Base-by-base conservation (phyloP, 2,329 filamentous ascomycete species). In the Epichloe scottii region DNA sequence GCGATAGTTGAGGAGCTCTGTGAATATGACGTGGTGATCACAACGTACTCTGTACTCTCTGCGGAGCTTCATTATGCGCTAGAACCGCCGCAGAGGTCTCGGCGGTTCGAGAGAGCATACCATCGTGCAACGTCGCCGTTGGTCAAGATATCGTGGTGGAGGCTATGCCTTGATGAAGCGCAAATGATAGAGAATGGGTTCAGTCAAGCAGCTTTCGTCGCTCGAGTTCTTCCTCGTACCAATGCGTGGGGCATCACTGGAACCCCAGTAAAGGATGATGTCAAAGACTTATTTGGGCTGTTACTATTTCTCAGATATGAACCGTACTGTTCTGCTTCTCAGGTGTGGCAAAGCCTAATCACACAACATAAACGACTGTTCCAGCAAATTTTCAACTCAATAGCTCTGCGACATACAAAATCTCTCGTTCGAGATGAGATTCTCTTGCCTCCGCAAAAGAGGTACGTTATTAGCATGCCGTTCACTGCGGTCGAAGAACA, bases 171-270 rank as follows among this genome's bases (percentile, higher is more conserved):
- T 1, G 83, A 86, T 53, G 89, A 84, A 71, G 83, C 91, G 0
- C 93, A 98, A 62, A 95, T 95, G 85, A 82, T 97, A 41, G 91
- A 97, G 63, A 91, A 81, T 57, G 89, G 89, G 35, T 82, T 94
- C 4, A 90, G 82, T 59, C 84, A 88, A 58, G 87, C 91, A 30
- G 90, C 93, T 1, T 79, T 76, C 45, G 82, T 96, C 14, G 89
- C 89, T 37, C 80, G 82, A 40, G 71, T 85, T 26, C 84, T 98
- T 54, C 89, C 91, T 43, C 79, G 93, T 30, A 69, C 87, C 56
- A 90, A 95, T 67, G 84, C 89, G 2, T 97, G 93, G 93, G 89
- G 85, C 14, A 82, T 98, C 40, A 91, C 89, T 0, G 93, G 66
- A 41, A 98, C 93, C 0, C 93, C 93, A 0, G 76, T 97, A 38